phyloP scores from a whole-genome alignment of 2,329 filamentous ascomycete species.

The Gyromitra esculenta region DNA sequence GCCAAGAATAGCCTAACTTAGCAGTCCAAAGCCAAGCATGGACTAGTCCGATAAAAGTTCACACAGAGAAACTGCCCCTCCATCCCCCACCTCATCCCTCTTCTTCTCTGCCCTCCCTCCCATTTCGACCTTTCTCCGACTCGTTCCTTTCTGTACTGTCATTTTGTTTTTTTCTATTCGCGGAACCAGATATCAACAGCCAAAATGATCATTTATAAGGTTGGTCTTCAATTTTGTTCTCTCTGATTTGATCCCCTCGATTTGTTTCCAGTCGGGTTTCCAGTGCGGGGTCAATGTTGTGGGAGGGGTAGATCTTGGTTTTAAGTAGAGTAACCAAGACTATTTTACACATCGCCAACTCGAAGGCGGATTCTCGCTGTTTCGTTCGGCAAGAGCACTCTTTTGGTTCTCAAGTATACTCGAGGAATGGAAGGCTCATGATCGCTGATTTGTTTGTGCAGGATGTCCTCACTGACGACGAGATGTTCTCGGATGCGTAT shows the following conservation, averaged over 20 bases:
- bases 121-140: conserved; percentile 58
- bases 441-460: conserved; percentile 61
- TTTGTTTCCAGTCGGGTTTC: background rate
- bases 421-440: background rate
- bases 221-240: conserved; percentile 60
- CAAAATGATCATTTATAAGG: conserved; percentile 80
- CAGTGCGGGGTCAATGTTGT: conserved; percentile 38
- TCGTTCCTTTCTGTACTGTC: conserved; percentile 59
- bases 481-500: conserved; percentile 97
- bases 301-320: conserved; percentile 25
- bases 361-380: background rate
- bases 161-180: conserved; percentile 57
- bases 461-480: conserved; percentile 90
- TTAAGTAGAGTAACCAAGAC: background rate
- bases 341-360: background rate
- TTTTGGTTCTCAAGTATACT: background rate
- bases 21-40: conserved; percentile 32
- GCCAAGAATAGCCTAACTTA: conserved; percentile 35
- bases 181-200: conserved; percentile 59
- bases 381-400: background rate
- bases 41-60: conserved; percentile 14
- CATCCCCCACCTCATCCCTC: conserved; percentile 26
- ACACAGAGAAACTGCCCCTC: conserved; percentile 43
- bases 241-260: background rate
- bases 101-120: conserved; percentile 4